Evolutionary conservation across 2,329 filamentous ascomycete species (phyloP), one percentile per base, ranked within the genome.

Genomic region (Tolypocladium inflatum): DNA sequence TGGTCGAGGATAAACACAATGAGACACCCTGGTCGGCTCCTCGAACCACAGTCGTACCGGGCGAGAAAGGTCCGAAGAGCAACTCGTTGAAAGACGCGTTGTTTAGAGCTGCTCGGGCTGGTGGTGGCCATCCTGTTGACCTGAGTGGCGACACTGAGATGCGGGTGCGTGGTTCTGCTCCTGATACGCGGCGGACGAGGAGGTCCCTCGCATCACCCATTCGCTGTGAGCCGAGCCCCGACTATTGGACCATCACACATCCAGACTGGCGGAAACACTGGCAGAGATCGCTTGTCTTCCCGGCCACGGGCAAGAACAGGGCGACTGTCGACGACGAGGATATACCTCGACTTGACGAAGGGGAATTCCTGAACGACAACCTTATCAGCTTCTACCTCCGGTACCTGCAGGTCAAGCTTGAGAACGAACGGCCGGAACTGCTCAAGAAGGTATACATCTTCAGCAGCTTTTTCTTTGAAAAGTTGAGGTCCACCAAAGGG

Each of bases 391-490:
- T 97, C 69, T 96, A 95, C 68, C 78, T 96, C 57, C 85, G 88
- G 37, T 89, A 86, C 64, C 75, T 93, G 7, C 85, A 92, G 67
- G 75, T 81, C 58, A 73, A 80, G 48, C 71, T 88, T 41, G 80
- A 84, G 62, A 71, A 76, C 43, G 75, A 79, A 13, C 77, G 79
- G 2, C 79, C 83, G 0, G 76, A 83, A 52, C 64, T 86, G 4
- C 75, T 85, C 0, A 77, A 83, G 59, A 84, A 85, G 55, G 84
- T 96, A 4, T 90, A 95, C 69, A 89, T 96, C 64, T 93, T 96
- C 76, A 97, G 92, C 69, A 94, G 90, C 0, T 96, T 91, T 72
- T 97, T 97, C 73, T 97, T 89, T 68, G 84, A 87, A 23, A 87
- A 86, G 54, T 79, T 97, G 51, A 90, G 82, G 21, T 86, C 84